These are phyloP conservation scores for Yarrowia sp. DNA, from an alignment of 805 yeast genomes.

Conservation along the genomic window DNA sequence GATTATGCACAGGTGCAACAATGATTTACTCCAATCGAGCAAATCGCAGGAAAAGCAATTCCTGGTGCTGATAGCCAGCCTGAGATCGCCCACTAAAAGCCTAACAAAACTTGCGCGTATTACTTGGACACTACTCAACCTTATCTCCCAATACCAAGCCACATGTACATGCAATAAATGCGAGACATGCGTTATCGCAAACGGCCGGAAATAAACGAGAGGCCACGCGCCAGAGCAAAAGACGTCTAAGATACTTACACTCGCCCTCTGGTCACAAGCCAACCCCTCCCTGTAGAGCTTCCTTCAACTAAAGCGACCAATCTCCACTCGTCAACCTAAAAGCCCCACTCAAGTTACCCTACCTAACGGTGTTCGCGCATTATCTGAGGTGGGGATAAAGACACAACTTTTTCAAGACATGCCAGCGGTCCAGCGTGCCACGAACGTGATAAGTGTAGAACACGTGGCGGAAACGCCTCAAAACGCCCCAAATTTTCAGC, in stretches of 20 bases:
- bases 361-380: constrained; percentile 10
- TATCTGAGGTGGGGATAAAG: constrained; percentile 17
- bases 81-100: too few relatives aligned
- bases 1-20: too few relatives aligned
- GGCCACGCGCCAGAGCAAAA: not conserved
- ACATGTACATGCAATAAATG: not conserved
- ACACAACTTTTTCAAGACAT: constrained; percentile 1
- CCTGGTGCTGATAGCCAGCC: too few relatives aligned
- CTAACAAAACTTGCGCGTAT: too few relatives aligned
- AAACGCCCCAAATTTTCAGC: too few relatives aligned
- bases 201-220: not conserved
- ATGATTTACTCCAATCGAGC: too few relatives aligned
- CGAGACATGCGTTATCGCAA: not conserved
- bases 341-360: constrained; percentile 19
- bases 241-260: too few relatives aligned
- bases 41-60: too few relatives aligned
- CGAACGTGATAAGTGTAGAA: too few relatives aligned
- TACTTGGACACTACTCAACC: not conserved
- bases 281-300: not conserved
- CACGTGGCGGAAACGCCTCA: too few relatives aligned
- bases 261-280: not conserved
- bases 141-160: not conserved
- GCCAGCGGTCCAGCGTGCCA: not conserved
- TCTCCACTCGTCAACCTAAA: not conserved
- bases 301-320: not conserved